Percentiles rank a stretch among this genome's conserved stretches.
Evolutionary conservation across 345 rosid genomes (phyloP).

Genomic region (Euphorbia peplus): DNA sequence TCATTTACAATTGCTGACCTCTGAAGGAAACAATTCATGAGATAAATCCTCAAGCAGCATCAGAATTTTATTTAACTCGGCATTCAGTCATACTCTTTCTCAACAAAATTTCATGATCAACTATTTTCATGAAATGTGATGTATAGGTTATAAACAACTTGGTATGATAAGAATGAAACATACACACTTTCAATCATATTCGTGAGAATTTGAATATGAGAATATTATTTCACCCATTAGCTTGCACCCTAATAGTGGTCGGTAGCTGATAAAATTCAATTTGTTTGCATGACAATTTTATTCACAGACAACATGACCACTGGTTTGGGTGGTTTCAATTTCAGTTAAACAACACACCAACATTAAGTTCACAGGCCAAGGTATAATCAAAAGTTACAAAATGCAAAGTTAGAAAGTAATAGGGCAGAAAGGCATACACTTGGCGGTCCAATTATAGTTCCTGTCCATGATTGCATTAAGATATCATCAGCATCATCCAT

Average conservation of each 20-base stretch:
- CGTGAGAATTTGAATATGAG: neutral
- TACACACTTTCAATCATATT: neutral
- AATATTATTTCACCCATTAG: neutral
- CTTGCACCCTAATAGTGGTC: neutral
- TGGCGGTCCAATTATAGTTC: constrained; percentile 72
- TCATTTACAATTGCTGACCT: neutral
- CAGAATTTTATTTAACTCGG: neutral
- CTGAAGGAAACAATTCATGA: neutral
- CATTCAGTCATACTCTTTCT: neutral
- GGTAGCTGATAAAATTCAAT: neutral
- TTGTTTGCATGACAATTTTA: neutral
- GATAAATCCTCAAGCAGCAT: neutral
- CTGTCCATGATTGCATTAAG: constrained; percentile 91
- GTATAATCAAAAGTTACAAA: neutral
- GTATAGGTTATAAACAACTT: neutral
- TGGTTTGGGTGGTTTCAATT: neutral
- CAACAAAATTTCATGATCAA: neutral
- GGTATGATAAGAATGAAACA: neutral
- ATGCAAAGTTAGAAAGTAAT: neutral
- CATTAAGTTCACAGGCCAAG: neutral
- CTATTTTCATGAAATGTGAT: neutral
- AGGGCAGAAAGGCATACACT: constrained; percentile 33
- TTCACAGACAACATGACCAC: neutral
- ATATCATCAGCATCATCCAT: constrained; percentile 99
- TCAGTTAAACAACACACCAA: neutral